Evolutionary conservation across 139 green algal genomes (phyloP).

Genomic region (Raphidocelis subcapitata): DNA sequence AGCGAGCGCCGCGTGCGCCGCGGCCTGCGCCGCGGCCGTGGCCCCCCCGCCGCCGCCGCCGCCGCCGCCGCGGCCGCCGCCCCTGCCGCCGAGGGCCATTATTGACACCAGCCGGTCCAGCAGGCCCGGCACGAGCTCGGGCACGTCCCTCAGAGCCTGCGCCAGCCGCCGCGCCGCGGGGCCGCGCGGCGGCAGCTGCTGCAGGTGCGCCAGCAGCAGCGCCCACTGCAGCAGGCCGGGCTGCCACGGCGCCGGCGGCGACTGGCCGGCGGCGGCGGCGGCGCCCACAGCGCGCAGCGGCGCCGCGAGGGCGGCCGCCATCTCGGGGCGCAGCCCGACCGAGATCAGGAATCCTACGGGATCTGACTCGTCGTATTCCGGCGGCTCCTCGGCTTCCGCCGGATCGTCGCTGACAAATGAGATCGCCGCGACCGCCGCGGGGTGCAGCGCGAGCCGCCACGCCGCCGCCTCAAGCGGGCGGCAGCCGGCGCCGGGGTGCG

Average conservation of each 20-base stretch:
- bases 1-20: no score
- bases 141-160: constrained; percentile 23
- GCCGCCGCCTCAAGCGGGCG: constrained; percentile 24
- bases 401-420: not conserved
- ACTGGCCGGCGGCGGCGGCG: no score
- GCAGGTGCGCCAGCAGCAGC: constrained; percentile 50
- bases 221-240: constrained; percentile 43
- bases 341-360: constrained; percentile 23
- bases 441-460: constrained; percentile 34
- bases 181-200: constrained; percentile 10
- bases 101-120: constrained; percentile 26
- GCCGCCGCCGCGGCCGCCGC: not conserved
- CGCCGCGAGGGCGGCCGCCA: constrained; percentile 13
- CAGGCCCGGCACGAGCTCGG: constrained; percentile 32
- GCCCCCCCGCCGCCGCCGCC: not conserved
- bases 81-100: constrained; percentile 22
- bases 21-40: no score
- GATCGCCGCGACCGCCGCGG: constrained; percentile 3
- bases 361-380: constrained; percentile 37
- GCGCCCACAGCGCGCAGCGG: no score
- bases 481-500: not conserved
- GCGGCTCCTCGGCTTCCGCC: constrained; percentile 13
- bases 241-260: constrained; percentile 11
- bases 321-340: constrained; percentile 37
- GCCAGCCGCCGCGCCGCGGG: constrained; percentile 9